A percentile compares a stretch with the other conserved stretches of the same genome.
These are phyloP conservation scores for Dothiorella sarmentorum DNA, from an alignment of 2,329 filamentous ascomycete species.

Conservation along the genomic window DNA sequence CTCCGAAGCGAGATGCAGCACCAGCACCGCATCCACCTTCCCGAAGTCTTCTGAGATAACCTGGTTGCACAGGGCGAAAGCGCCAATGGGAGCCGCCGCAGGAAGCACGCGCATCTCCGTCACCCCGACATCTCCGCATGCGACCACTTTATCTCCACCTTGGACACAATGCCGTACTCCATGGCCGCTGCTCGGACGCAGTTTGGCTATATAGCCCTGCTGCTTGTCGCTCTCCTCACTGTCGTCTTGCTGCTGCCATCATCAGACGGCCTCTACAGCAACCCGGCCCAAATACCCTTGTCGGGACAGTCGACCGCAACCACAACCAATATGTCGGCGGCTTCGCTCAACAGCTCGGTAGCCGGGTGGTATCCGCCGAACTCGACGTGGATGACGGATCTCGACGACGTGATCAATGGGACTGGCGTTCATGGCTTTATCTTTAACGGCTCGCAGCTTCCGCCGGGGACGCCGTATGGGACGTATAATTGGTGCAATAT, in stretches of 20 bases:
- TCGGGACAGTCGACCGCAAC: neutral
- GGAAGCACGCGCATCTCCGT: constrained; percentile 2
- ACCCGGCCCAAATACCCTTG: neutral
- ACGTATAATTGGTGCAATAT: constrained; percentile 84
- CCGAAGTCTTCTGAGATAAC: neutral
- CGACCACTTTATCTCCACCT: neutral
- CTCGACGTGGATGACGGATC: constrained; percentile 55
- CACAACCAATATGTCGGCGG: neutral
- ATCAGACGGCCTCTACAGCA: neutral
- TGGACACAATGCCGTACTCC: neutral
- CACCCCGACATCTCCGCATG: neutral
- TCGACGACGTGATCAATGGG: constrained; percentile 55
- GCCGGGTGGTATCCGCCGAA: constrained; percentile 34
- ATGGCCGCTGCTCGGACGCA: neutral
- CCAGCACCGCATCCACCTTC: neutral
- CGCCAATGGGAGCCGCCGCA: neutral
- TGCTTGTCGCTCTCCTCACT: neutral
- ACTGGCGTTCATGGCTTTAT: constrained; percentile 69
- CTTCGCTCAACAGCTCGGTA: constrained; percentile 9
- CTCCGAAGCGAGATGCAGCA: neutral
- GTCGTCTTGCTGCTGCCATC: neutral
- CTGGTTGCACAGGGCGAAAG: neutral
- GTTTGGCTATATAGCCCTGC: neutral
- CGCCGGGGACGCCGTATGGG: constrained; percentile 53
- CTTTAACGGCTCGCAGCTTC: constrained; percentile 63